Base-by-base conservation (phyloP, 2,329 filamentous ascomycete species). In the Exophiala lecanii-corni region DNA sequence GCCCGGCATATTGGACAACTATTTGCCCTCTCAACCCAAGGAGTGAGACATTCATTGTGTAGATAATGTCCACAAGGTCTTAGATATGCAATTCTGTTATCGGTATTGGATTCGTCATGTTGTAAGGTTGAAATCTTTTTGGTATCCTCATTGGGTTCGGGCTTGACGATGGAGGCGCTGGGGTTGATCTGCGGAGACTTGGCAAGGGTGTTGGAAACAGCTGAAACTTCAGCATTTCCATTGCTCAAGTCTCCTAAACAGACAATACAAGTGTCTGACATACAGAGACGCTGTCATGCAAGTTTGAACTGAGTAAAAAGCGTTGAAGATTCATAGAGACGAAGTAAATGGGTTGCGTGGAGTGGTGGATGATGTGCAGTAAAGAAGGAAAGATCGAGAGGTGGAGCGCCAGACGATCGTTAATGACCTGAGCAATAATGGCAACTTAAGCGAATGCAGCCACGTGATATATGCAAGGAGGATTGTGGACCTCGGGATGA, bases 1-100 rank as follows among this genome's bases (percentile, higher is more conserved):
- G 87, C 85, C 55, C 92, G 86, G 68, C 92, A 98, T 65, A 98
- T 95, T 34, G 92, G 92, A 66, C 92, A 98, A 62, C 89, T 96
- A 68, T 97, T 98, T 52, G 92, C 91, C 64, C 94, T 85, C 67
- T 94, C 87, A 34, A 91, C 88, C 92, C 92, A 98, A 56, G 89
- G 87, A 57, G 85, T 84, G 55, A 98, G 76, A 66, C 92, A 98
- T 39, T 84, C 81, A 69, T 98, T 84, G 69, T 98, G 92, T 56
- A 98, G 74, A 56, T 89, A 78, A 72, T 98, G 94, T 45, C 87
- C 86, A 67, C 92, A 98, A 35, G 88, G 83, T 47, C 81, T 62
- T 19, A 83, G 60, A 58, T 81, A 78, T 46, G 79, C 79, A 57
- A 83, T 75, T 50, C 70, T 58, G 32, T 53, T 52, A 15, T 43